Evolutionary conservation across 2,329 filamentous ascomycete species (phyloP), one percentile per base, ranked within the genome.

Genomic region (Pseudopyricularia javanii): DNA sequence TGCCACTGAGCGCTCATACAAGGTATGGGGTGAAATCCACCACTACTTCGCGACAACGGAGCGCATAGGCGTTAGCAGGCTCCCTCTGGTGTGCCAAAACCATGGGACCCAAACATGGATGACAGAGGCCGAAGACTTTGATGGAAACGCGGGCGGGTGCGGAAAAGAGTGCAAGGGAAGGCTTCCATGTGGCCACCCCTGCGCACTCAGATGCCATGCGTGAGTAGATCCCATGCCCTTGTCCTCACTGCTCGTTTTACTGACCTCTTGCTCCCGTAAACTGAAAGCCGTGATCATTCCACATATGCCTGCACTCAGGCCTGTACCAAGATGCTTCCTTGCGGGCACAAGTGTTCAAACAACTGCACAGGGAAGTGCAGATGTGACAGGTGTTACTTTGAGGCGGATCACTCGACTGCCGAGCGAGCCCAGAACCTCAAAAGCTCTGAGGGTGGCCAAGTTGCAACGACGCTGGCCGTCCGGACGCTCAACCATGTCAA

Each of bases 71-170:
- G 51, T 60, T 12, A 57, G 62, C 24, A 64, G 64, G n/a, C 59
- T 91, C 0, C 85, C 85, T 1, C 63, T 91, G 14, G 72, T 72
- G 6, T 93, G 88, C 60, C 60, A 68, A 6, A 77, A 74, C 0
- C 87, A 91, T 61, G 62, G 67, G 0, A 69, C 63, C 1, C 72
- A 70, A 28, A 76, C 70, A 0, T 68, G 72, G 47, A 74, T 89
- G 30, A 65, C 69, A 50, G 69, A 76, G 11, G 66, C 76, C 0
- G 65, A 73, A 1, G 74, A 80, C 17, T 88, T 64, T 60, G 67
- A 57, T 4, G 64, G 64, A 1, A 69, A 74, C 14, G 66, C 70
- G 51, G 82, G 77, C 20, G 80, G 77, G 6, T 85, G 78, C 63
- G 58, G 68, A 50, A 54, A 59, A 48, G 63, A 54, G 28, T 87